Evolutionary conservation across 108 stramenopile species (phyloP).

Genomic region (Asterionellopsis glacialis): DNA sequence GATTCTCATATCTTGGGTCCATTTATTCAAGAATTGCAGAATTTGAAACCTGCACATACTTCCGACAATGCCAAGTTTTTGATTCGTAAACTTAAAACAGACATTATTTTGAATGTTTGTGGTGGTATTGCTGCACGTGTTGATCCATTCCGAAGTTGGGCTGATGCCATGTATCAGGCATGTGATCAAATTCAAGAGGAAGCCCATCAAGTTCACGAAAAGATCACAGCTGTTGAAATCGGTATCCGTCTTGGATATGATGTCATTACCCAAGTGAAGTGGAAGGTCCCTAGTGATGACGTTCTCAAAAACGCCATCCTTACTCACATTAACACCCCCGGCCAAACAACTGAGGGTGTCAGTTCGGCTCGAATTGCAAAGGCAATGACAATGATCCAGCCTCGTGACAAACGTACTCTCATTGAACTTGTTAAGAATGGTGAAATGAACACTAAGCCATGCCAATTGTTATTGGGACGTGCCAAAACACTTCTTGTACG

Average conservation of each 20-base stretch:
- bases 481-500: conserved; percentile 23
- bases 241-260: conserved; percentile 33
- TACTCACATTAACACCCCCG: conserved; percentile 17
- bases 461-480: conserved; percentile 20
- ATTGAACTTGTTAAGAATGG: conserved; percentile 23
- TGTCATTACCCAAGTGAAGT: conserved; percentile 29
- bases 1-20: conserved; percentile 20
- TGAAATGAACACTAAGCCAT: conserved; percentile 14
- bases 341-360: background rate
- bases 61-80: conserved; percentile 12
- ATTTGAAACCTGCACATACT: conserved; percentile 13
- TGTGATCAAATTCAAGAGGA: conserved; percentile 18
- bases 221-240: conserved; percentile 24
- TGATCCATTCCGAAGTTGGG: conserved; percentile 23
- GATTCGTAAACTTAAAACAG: conserved; percentile 15
- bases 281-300: conserved; percentile 23
- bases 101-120: conserved; percentile 17
- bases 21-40: conserved; percentile 26
- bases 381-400: conserved; percentile 20
- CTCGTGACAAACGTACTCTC: conserved; percentile 34
- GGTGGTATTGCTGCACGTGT: conserved; percentile 17
- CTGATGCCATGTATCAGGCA: conserved; percentile 26
- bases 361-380: conserved; percentile 13
- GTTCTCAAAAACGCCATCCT: conserved; percentile 22
- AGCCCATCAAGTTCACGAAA: conserved; percentile 16